Base-by-base conservation (phyloP, 2,329 filamentous ascomycete species). In the Penicillium sp. region DNA sequence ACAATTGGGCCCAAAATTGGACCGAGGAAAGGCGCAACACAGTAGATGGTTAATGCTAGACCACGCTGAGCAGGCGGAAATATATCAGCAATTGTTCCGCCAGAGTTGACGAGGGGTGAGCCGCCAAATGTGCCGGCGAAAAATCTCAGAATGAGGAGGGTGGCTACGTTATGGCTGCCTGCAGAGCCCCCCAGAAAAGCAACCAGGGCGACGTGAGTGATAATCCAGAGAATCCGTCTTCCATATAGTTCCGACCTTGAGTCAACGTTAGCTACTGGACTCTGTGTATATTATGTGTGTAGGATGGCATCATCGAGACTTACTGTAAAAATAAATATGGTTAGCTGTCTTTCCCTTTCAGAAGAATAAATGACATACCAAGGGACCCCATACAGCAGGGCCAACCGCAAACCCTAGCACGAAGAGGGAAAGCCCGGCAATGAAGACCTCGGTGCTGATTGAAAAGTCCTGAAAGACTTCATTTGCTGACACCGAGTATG, bases 1-100 rank as follows among this genome's bases (percentile, higher is more conserved):
- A 82, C 79, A 42, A 88, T 83, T 3, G 87, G 86, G 0, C 86
- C 83, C 69, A 72, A 82, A 55, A 68, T 80, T 0, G 86, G 84
- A 1, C 85, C 85, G 52, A 88, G 75, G 67, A 87, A 87, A 1
- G 85, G 85, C 3, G 84, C 83, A 19, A 83, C 79, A 4, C 84
- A 81, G 64, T 88, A 89, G n/a, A 37, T 37, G 5, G 36, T 37
- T n/a, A 87, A 66, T 11, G 84, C 85, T 33, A 77, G 58, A 40
- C 82, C 82, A 48, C 82, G 73, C 37, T 81, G 73, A 0, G 71
- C 67, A 2, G 77, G 76, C 5, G 73, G 67, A 58, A 83, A 84
- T 61, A 82, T 80, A 63, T 85, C 82, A 7, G 82, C 78, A 53
- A 84, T 80, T 14, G 83, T 80, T 30, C 81, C 82, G 1, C 81